Base-by-base conservation (phyloP, 441 rosid genomes). In the Melianthus villosus region DNA sequence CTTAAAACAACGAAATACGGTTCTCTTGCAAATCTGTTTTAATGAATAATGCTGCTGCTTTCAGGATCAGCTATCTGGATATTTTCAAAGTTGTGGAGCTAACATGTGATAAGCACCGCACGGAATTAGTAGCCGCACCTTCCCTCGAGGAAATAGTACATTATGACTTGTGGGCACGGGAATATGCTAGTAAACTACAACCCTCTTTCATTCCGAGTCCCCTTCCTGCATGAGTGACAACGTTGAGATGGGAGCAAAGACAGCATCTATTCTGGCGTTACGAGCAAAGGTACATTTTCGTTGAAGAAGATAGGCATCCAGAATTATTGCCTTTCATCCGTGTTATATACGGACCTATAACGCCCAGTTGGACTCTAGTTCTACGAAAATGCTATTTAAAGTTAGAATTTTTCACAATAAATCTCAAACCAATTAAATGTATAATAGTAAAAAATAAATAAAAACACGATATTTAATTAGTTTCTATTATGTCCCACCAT, bases 161-260 rank as follows among this genome's bases (percentile, higher is more conserved):
- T 33, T 82, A 70, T 13, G 94, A 87, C 62, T 61, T 54, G 65
- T 87, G 97, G 97, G 97, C 97, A 3, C 64, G 94, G 41, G 79
- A 62, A 0, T 77, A 70, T 36, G 84, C 91, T 1, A 71, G 69
- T 4, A 48, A 25, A 49, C 40, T 87, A 58, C 70, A 65, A 38
- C 56, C n/a, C 10, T 36, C 70, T 14, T 56, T 77, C 0, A 60
- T 62, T 40, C 62, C 38, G 20, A 75, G 59, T 15, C 89, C 89
- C 9, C 80, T 75, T 48, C 72, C 56, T 33, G 82, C 75, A n/a
- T 82, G 68, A 66, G 6, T 13, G 25, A 15, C 16, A 9, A 4
- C 16, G 4, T n/a, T n/a, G n/a, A n/a, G n/a, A n/a, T n/a, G n/a
- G n/a, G n/a, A n/a, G n/a, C n/a, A n/a, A n/a, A 10, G 20, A 7